phyloP scores from a whole-genome alignment of 2,329 filamentous ascomycete genomes.

The Penicillium polonicum region DNA sequence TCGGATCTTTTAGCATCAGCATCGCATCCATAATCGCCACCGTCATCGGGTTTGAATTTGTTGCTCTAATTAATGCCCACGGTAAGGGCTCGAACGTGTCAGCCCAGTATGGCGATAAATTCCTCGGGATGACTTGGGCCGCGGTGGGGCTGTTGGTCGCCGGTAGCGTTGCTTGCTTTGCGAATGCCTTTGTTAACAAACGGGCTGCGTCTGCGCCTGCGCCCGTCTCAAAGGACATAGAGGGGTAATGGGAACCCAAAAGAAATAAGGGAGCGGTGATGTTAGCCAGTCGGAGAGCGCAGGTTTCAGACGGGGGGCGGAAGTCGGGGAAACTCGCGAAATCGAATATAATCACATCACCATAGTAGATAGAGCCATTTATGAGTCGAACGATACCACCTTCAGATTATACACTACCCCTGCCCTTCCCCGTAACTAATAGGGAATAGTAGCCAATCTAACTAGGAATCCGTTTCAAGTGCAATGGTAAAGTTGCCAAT shows the following conservation, averaged over 20 bases:
- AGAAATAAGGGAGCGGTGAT: background rate
- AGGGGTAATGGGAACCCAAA: constrained; percentile 15
- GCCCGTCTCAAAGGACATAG: constrained; percentile 20
- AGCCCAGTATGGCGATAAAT: constrained; percentile 53
- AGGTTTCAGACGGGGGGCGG: background rate
- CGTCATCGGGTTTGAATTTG: constrained; percentile 57
- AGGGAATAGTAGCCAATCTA: background rate
- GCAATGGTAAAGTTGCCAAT: constrained; percentile 5
- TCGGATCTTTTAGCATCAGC: constrained; percentile 61
- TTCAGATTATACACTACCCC: background rate
- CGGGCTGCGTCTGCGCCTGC: constrained; percentile 2
- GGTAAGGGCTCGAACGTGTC: constrained; percentile 51
- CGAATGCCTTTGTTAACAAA: constrained; percentile 26
- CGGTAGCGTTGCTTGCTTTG: constrained; percentile 32
- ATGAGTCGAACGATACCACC: background rate
- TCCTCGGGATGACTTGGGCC: constrained; percentile 61
- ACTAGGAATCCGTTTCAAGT: background rate
- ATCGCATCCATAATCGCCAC: constrained; percentile 73
- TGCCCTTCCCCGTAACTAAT: background rate
- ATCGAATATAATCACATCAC: background rate
- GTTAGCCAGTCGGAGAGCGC: constrained; percentile 1
- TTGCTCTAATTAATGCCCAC: constrained; percentile 54
- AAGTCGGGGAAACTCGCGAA: constrained; percentile 3
- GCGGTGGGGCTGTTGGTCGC: constrained; percentile 43
- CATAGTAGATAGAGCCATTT: background rate